Percentiles rank a stretch among this genome's conserved stretches.
Evolutionary conservation across 305 asterid genomes (phyloP).

Genomic region (Fraxinus albicans): DNA sequence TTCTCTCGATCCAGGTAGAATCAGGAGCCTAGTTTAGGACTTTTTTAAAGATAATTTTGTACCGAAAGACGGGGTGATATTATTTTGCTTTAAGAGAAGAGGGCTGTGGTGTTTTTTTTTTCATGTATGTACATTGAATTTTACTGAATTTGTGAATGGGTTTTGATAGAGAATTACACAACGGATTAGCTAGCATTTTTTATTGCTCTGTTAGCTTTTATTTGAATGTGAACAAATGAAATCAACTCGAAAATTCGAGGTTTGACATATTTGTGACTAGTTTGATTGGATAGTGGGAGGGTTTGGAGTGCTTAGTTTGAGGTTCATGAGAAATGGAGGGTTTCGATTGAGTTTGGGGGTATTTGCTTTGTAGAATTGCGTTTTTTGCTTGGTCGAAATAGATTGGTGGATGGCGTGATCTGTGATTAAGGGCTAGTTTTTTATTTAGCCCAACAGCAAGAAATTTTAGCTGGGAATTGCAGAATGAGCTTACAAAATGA

Average conservation of each 20-base stretch:
- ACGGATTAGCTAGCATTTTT: neutral
- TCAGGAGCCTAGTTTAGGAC: constrained; percentile 15
- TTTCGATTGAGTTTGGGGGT: constrained; percentile 1
- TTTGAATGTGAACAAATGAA: neutral
- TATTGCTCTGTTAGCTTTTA: neutral
- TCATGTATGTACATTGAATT: neutral
- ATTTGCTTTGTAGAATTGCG: neutral
- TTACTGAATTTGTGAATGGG: neutral
- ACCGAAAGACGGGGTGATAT: neutral
- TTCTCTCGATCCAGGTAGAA: constrained; percentile 23
- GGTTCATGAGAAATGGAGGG: neutral
- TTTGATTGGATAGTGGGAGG: neutral
- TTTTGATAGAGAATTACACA: neutral
- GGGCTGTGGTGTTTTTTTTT: neutral
- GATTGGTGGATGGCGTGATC: constrained; percentile 15
- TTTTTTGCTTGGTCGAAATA: neutral
- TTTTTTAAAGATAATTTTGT: constrained; percentile 6
- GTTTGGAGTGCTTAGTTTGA: neutral
- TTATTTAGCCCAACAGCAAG: neutral
- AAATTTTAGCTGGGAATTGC: neutral
- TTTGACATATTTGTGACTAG: neutral
- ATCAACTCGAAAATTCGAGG: neutral
- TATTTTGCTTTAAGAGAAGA: neutral
- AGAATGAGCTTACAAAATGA: constrained; percentile 45
- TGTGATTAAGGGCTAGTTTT: constrained; percentile 11